Conservation (phyloP, 345 rosid genomes). For the Pelargonium nanum region DNA sequence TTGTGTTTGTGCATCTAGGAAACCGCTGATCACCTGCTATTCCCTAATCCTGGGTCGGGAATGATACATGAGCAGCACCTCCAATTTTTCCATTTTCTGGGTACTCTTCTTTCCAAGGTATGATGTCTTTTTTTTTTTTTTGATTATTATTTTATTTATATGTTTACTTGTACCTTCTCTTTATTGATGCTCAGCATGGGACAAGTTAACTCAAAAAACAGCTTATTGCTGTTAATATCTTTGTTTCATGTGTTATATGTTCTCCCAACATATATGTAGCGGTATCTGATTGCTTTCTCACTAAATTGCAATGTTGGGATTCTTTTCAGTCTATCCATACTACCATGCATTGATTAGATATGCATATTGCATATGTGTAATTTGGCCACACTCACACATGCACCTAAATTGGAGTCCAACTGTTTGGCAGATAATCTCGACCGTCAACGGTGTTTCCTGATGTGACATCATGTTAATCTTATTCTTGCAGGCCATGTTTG, state of each 20-base stretch:
- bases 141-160: conserved; percentile 3
- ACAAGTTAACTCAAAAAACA: not conserved
- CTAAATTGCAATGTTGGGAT: not conserved
- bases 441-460: conserved; percentile 8
- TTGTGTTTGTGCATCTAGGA: conserved; percentile 42
- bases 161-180: conserved; percentile 1
- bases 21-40: conserved; percentile 91
- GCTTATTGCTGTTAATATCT: not conserved
- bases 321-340: not conserved
- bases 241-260: too few relatives aligned
- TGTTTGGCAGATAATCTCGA: not conserved
- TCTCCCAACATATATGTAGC: too few relatives aligned
- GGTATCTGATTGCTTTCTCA: too few relatives aligned
- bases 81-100: conserved; percentile 91
- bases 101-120: conserved; percentile 88
- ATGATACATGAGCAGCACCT: conserved; percentile 94
- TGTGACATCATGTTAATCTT: conserved; percentile 9
- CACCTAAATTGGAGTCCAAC: not conserved
- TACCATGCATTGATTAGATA: too few relatives aligned
- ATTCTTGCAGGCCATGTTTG: conserved; percentile 85
- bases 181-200: conserved; percentile 3
- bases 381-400: too few relatives aligned
- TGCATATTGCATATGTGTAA: too few relatives aligned
- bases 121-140: conserved; percentile 3
- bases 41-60: conserved; percentile 98